phyloP scores from a whole-genome alignment of 2,329 filamentous ascomycete genomes.

The Fusarium buxicola region DNA sequence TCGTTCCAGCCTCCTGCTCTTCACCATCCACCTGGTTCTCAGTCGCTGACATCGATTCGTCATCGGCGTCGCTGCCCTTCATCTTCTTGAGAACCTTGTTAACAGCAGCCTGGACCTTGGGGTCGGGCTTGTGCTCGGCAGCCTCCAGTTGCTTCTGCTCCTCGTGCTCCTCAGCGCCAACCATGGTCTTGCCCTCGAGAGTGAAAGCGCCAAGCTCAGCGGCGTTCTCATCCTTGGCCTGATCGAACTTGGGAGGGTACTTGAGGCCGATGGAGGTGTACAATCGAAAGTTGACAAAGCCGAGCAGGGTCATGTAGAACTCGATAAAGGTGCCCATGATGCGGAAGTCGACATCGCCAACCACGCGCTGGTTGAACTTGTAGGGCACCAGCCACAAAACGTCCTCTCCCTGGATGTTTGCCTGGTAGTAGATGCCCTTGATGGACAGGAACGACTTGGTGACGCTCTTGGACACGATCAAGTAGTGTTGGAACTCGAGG shows the following conservation, averaged over 20 bases:
- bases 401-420: constrained; percentile 95
- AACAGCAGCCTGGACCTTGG: constrained; percentile 73
- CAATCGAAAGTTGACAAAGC: constrained; percentile 95
- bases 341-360: constrained; percentile 94
- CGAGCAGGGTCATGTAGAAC: constrained; percentile 96
- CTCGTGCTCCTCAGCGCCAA: constrained; percentile 57
- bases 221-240: constrained; percentile 85
- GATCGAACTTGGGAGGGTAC: constrained; percentile 95
- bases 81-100: constrained; percentile 77
- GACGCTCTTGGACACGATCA: constrained; percentile 90
- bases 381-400: constrained; percentile 98
- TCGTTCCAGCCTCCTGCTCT: constrained; percentile 68
- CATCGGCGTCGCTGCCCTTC: constrained; percentile 63
- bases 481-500: constrained; percentile 97
- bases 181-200: constrained; percentile 78
- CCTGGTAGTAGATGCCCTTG: constrained; percentile 99
- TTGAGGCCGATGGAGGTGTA: constrained; percentile 93
- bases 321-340: constrained; percentile 99
- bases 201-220: constrained; percentile 93
- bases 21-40: constrained; percentile 58
- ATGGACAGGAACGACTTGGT: constrained; percentile 98
- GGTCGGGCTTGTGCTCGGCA: constrained; percentile 65
- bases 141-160: constrained; percentile 64
- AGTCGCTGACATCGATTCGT: constrained; percentile 55
- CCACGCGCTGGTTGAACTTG: constrained; percentile 94